Conservation (phyloP, 805 yeast genomes). For the Schwanniomyces occidentalis region DNA sequence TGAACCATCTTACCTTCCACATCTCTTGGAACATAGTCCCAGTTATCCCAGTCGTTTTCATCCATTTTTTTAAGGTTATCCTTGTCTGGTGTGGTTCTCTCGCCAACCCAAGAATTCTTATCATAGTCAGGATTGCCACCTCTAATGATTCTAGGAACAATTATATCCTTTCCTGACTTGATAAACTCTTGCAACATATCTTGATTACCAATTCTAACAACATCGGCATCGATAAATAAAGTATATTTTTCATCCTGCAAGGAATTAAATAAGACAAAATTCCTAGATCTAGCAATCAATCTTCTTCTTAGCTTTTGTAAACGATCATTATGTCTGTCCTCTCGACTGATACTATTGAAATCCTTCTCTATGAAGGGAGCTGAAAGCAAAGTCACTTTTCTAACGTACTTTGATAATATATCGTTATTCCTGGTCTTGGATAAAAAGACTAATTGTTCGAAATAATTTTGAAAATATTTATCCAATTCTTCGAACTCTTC, state of each 20-base stretch:
- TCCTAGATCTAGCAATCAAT: conserved; percentile 36
- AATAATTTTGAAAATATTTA: conserved; percentile 15
- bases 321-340: conserved; percentile 24
- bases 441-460: conserved; percentile 2
- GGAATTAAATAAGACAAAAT: conserved; percentile 30
- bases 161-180: conserved; percentile 29
- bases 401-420: conserved; percentile 3
- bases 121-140: conserved; percentile 35
- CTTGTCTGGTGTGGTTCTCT: conserved; percentile 30
- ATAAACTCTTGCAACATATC: conserved; percentile 28
- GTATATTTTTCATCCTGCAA: conserved; percentile 31
- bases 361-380: conserved; percentile 37
- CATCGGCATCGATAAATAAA: conserved; percentile 39
- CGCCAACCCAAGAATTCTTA: conserved; percentile 42
- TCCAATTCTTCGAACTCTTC: conserved; percentile 24
- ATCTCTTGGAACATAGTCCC: conserved; percentile 36
- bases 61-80: conserved; percentile 29
- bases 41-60: conserved; percentile 27
- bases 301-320: conserved; percentile 37
- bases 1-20: conserved; percentile 28
- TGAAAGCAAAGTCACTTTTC: conserved; percentile 24
- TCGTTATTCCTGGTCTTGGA: not conserved
- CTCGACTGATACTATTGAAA: conserved; percentile 14
- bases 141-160: conserved; percentile 35
- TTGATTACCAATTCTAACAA: conserved; percentile 21